Evolutionary conservation across 2,329 filamentous ascomycete species (phyloP).

Genomic region (Periconia macrospinosa): DNA sequence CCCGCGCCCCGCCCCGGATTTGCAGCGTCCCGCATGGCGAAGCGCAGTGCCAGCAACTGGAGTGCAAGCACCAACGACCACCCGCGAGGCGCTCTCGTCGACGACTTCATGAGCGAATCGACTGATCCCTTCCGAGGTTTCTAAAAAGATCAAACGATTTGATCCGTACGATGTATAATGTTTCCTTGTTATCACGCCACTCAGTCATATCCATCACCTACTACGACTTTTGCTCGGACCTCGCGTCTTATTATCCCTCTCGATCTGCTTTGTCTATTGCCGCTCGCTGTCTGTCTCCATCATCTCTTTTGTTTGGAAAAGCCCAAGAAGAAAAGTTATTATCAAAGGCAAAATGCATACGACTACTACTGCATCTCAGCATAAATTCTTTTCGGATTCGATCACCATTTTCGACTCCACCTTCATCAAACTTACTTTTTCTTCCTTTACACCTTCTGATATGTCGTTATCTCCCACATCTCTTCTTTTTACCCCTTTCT

Average conservation of each 20-base stretch:
- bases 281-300: neutral
- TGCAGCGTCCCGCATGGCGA: constrained; percentile 23
- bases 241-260: neutral
- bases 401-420: no score
- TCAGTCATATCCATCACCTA: neutral
- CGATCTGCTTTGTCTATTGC: neutral
- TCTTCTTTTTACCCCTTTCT: neutral
- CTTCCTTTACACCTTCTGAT: neutral
- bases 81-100: constrained; percentile 31
- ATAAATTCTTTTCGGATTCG: no score
- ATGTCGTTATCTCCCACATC: neutral
- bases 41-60: constrained; percentile 41
- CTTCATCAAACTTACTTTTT: neutral
- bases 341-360: no score
- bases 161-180: neutral
- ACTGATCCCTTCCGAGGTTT: constrained; percentile 43
- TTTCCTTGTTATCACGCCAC: neutral
- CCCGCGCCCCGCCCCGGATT: constrained; percentile 11
- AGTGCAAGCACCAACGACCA: constrained; percentile 37
- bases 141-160: constrained; percentile 13
- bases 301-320: neutral
- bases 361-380: no score
- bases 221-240: constrained; percentile 2
- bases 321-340: no score
- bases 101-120: constrained; percentile 31